These are phyloP conservation scores for Sinapis alba DNA, from an alignment of 441 rosid genomes.

Conservation along the genomic window DNA sequence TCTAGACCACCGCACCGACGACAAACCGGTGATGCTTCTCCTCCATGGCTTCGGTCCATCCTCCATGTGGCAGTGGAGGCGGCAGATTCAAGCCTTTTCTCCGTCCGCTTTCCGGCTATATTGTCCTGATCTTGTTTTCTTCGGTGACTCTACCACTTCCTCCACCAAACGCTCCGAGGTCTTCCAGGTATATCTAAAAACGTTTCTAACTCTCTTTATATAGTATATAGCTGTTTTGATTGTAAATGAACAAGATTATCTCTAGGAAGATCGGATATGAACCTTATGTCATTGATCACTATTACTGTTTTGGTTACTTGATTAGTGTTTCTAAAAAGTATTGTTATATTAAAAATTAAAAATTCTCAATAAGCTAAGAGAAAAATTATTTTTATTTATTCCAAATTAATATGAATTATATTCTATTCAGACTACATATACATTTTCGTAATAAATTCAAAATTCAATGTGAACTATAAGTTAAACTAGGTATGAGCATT, in stretches of 20 bases:
- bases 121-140: conserved; percentile 79
- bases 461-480: background rate
- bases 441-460: background rate
- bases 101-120: conserved; percentile 53
- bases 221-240: background rate
- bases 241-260: background rate
- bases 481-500: background rate
- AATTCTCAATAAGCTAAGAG: background rate
- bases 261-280: background rate
- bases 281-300: background rate
- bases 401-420: background rate
- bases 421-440: background rate
- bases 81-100: conserved; percentile 64
- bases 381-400: background rate
- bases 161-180: conserved; percentile 66
- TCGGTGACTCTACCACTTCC: conserved; percentile 64
- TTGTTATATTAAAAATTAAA: background rate
- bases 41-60: conserved; percentile 88
- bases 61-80: conserved; percentile 80
- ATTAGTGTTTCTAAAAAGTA: background rate
- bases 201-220: background rate
- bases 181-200: conserved; percentile 40
- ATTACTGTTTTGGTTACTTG: background rate
- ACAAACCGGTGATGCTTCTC: conserved; percentile 55
- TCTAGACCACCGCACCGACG: background rate